Base-by-base conservation (phyloP, 768 basidiomycete genomes). In the Baorangia bicolor region DNA sequence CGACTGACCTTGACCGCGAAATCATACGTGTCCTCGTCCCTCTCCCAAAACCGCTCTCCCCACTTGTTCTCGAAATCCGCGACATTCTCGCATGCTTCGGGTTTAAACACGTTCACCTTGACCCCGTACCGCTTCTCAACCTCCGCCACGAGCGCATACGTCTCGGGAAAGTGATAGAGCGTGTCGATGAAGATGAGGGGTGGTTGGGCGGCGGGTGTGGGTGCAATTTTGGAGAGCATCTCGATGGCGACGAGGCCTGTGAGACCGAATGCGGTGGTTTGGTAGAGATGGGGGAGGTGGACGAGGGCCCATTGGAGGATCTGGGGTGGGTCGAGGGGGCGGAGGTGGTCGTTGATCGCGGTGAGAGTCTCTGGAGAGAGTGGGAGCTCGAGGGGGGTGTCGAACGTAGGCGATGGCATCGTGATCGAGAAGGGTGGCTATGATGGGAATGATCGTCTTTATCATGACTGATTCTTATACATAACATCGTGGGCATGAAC, bases 121-220 rank as follows among this genome's bases (percentile, higher is more conserved):
- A 85, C 77, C n/a, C 77, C 76, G 70, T 98, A 99, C 57, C 78
- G 82, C 61, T 78, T 70, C 65, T 87, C 84, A 18, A 94, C 91
- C n/a, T 86, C 84, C 35, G 87, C 82, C 11, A 95, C 88, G 42
- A 99, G 86, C 53, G 86, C 85, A 65, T 97, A 88, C 5, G 96
- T 98, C 75, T 98, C 92, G 4, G 78, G 77, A 74, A 99, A 99
- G 75, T 98, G 97, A 69, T 98, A 94, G 14, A 98, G 79, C 0
- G 97, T 98, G 75, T 99, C 95, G 69, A 98, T 74, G 76, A 99
- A 98, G 75, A 98, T 94, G 20, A 98, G 81, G 1, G 94, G 93
- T 1, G 91, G 91, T 20, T 33, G 64, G 0, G 82, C 68, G 12
- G 76, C 25, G 81, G 18, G 14, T 2, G 74, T 68, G 27, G 75